Conservation (phyloP, 768 basidiomycete genomes). For the Dendrothele bispora region DNA sequence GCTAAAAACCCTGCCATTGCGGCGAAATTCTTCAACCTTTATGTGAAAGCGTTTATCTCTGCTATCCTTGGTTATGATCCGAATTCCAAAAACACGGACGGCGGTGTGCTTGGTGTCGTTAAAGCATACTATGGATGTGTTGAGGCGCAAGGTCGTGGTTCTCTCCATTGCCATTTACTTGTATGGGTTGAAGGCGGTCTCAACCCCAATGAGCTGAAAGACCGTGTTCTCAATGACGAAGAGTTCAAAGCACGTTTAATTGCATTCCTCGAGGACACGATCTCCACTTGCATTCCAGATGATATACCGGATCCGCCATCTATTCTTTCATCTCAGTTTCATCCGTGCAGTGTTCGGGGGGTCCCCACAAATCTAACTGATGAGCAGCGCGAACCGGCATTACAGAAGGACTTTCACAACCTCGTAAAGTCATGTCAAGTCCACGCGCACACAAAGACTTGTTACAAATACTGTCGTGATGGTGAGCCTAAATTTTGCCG, state of each 20-base stretch:
- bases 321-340: constrained; percentile 9
- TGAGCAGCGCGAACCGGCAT: too few species aligned
- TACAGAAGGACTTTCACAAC: neutral
- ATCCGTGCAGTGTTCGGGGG: constrained; percentile 20
- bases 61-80: constrained; percentile 23
- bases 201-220: constrained; percentile 28
- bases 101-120: constrained; percentile 31
- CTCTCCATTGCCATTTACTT: constrained; percentile 41
- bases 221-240: constrained; percentile 9
- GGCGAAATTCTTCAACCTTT: constrained; percentile 42
- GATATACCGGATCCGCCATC: constrained; percentile 6
- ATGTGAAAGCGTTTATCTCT: constrained; percentile 34
- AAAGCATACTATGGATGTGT: constrained; percentile 40
- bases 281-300: constrained; percentile 22
- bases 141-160: constrained; percentile 37
- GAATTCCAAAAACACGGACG: constrained; percentile 7
- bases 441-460: constrained; percentile 24
- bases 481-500: constrained; percentile 18
- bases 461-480: constrained; percentile 24
- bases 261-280: constrained; percentile 23
- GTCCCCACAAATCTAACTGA: too few species aligned
- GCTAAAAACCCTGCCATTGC: constrained; percentile 40
- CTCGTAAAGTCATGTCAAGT: constrained; percentile 8
- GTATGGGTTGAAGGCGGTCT: constrained; percentile 37
- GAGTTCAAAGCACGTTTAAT: constrained; percentile 19